Evolutionary conservation across 2,329 filamentous ascomycete genomes (phyloP), one percentile per base, ranked within the genome.

Genomic region (Xenoacremonium recifei): DNA sequence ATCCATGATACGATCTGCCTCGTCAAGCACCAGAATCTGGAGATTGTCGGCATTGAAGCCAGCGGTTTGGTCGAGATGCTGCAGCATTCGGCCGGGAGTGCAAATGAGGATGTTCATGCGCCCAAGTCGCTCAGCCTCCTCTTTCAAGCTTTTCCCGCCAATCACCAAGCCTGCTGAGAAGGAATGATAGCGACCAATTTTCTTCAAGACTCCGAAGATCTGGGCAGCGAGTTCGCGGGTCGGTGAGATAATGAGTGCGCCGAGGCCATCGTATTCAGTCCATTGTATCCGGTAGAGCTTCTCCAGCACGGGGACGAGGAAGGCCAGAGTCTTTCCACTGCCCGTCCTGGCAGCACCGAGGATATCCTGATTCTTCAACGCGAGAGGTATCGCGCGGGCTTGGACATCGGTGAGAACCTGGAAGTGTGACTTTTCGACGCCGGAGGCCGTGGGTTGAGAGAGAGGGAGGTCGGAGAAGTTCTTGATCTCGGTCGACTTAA

Each of bases 101-200:
- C 91, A 95, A 9, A 99, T 89, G 19, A 99, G 70, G 35, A 99
- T 97, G 62, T 97, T 99, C 92, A 99, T 97, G 50, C 89, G 81
- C 3, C 82, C 80, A 46, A 99, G 63, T 23, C 91, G 79, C 55
- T 95, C 88, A 18, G 88, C 83, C 68, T 99, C 82, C 58, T 96
- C 91, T 60, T 87, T 84, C 57, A 96, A 62, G 62, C 80, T 91
- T 75, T 95, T 96, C 30, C 93, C 93, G 30, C 93, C 93, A 56
- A 97, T 97, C 9, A 99, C 82, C 56, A 97, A 68, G 0, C 93
- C 93, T 1, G 93, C 93, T 1, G 92, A 95, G 64, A 97, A 96
- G 46, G 81, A 76, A 65, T 99, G 92, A 44, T 92, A 83, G 42
- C 88, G 80, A 33, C 93, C 93, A 44, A 99, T 81, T 65, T 95